phyloP scores from a whole-genome alignment of 2,329 filamentous ascomycete species.

The Arthrobotrys iridis region DNA sequence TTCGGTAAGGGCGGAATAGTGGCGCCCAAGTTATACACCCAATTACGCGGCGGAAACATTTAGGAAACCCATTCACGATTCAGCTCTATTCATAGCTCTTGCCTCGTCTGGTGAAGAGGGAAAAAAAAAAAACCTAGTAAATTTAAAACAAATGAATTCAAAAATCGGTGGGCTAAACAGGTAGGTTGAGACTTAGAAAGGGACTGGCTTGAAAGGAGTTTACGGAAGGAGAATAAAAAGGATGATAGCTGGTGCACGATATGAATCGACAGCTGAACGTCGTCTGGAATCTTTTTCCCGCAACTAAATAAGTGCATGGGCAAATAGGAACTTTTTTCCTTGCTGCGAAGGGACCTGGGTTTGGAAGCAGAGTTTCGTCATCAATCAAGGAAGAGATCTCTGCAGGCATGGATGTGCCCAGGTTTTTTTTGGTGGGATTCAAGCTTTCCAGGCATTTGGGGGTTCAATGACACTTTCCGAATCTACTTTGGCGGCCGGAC shows the following conservation, averaged over 20 bases:
- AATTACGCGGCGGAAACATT: slow-evolving; percentile 37
- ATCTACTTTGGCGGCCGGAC: neutral
- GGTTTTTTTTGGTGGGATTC: neutral
- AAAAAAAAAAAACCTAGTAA: no score
- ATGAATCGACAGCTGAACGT: slow-evolving; percentile 1
- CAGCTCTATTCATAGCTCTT: slow-evolving; percentile 4
- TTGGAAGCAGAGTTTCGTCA: slow-evolving; percentile 20
- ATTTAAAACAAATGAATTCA: no score
- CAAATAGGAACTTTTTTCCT: neutral
- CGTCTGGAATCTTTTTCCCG: neutral
- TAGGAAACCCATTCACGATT: slow-evolving; percentile 3
- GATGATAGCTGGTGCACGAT: neutral
- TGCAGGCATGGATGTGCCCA: slow-evolving; percentile 8
- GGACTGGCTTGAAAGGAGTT: slow-evolving; percentile 6
- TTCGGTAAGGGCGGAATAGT: slow-evolving; percentile 19
- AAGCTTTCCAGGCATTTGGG: slow-evolving; percentile 1
- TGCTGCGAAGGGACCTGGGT: neutral
- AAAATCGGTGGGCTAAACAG: slow-evolving; percentile 11
- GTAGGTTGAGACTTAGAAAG: slow-evolving; percentile 1
- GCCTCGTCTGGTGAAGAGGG: neutral
- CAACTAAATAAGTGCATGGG: neutral
- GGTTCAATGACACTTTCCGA: neutral
- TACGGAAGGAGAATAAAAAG: slow-evolving; percentile 2
- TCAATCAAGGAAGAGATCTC: neutral
- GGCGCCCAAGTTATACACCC: slow-evolving; percentile 25